These are phyloP conservation scores for Acanthamoeba royreba DNA, from an alignment of 208 protist genomes.

Conservation along the genomic window DNA sequence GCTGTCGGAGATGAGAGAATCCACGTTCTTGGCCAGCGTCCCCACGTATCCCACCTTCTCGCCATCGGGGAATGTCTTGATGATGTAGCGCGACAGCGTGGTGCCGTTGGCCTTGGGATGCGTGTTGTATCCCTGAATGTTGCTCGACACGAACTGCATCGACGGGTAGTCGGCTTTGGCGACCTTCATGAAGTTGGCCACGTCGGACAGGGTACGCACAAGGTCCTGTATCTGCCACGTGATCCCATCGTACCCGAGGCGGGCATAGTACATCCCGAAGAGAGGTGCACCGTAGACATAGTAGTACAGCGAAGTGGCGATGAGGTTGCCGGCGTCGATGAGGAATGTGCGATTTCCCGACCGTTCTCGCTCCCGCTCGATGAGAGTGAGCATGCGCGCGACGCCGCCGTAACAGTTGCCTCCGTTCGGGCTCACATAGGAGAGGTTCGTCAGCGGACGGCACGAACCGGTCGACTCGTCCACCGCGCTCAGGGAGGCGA, in stretches of 20 bases:
- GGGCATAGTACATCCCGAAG: not conserved
- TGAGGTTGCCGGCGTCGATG: not conserved
- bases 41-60: not conserved
- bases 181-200: not conserved
- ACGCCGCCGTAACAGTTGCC: not conserved
- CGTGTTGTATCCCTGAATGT: too few species aligned
- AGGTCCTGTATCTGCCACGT: not conserved
- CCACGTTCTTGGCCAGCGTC: not conserved
- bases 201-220: not conserved
- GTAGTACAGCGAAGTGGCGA: not conserved
- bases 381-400: not conserved
- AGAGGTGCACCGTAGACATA: not conserved
- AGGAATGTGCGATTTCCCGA: not conserved
- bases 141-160: too few species aligned
- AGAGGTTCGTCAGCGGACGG: not conserved
- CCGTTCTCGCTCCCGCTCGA: not conserved
- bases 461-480: not conserved
- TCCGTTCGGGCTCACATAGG: not conserved
- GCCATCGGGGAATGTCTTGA: not conserved
- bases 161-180: too few species aligned
- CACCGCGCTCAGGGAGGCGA: not conserved
- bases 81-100: not conserved
- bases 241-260: constrained; percentile 2
- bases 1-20: not conserved
- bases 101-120: too few species aligned